Evolutionary conservation across 805 yeast genomes (phyloP).

Genomic region (Candida krabiensis): DNA sequence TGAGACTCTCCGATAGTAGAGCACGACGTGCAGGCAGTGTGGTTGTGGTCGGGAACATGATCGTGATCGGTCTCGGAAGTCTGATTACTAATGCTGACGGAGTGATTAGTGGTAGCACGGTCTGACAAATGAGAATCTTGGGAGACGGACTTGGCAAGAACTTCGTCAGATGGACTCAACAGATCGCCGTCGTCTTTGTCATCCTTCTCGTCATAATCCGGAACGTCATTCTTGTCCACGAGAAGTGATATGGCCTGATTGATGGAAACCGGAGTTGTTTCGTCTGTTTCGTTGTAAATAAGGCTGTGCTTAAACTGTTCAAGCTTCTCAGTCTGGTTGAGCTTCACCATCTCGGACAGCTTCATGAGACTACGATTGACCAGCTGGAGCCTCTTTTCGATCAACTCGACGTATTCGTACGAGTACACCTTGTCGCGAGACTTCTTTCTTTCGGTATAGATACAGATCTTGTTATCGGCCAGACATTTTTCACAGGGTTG

Average conservation of each 20-base stretch:
- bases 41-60: slow-evolving; percentile 1
- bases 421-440: slow-evolving; percentile 57
- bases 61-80: background rate
- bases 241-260: slow-evolving; percentile 47
- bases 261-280: slow-evolving; percentile 36
- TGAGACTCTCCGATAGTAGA: background rate
- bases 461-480: slow-evolving; percentile 57
- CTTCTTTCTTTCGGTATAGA: slow-evolving; percentile 56
- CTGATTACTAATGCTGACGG: background rate
- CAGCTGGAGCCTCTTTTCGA: slow-evolving; percentile 57
- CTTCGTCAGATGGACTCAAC: no score
- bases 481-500: slow-evolving; percentile 59
- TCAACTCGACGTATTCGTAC: slow-evolving; percentile 58
- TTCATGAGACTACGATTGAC: slow-evolving; percentile 51
- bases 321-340: slow-evolving; percentile 12
- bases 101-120: background rate
- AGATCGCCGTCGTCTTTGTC: background rate
- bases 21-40: background rate
- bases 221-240: slow-evolving; percentile 39
- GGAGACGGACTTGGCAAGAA: background rate
- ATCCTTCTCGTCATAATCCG: slow-evolving; percentile 39
- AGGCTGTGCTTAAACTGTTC: slow-evolving; percentile 13
- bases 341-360: slow-evolving; percentile 30
- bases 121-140: background rate
- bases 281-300: slow-evolving; percentile 18